Evolutionary conservation across 1,284 basidiomycete genomes (phyloP).

Genomic region (Athelia psychrophila): DNA sequence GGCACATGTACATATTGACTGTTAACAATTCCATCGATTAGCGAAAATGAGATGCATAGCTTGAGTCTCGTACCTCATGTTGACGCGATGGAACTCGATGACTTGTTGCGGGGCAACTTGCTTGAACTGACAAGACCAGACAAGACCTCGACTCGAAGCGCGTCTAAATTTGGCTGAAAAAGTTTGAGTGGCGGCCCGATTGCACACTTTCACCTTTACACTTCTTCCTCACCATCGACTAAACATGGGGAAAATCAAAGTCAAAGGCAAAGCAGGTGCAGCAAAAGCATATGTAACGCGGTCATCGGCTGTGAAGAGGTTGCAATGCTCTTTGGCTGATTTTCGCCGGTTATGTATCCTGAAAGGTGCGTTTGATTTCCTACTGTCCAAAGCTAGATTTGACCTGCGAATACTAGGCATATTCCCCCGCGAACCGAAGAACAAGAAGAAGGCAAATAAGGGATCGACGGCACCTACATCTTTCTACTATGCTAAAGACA

Average conservation of each 20-base stretch:
- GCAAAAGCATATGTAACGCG: conserved; percentile 96
- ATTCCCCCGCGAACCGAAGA: conserved; percentile 94
- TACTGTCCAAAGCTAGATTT: conserved; percentile 5
- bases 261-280: conserved; percentile 89
- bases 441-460: conserved; percentile 95
- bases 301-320: conserved; percentile 86
- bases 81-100: conserved; percentile 7
- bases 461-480: conserved; percentile 96
- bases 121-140: neutral
- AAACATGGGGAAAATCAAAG: conserved; percentile 84
- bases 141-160: neutral
- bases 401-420: conserved; percentile 66
- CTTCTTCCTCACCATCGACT: conserved; percentile 10
- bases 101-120: neutral
- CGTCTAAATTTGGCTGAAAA: neutral
- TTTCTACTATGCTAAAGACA: conserved; percentile 99
- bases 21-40: conserved; percentile 5
- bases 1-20: conserved; percentile 97
- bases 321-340: conserved; percentile 96
- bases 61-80: conserved; percentile 28
- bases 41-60: neutral
- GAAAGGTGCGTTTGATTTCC: conserved; percentile 73
- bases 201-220: conserved; percentile 6
- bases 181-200: neutral
- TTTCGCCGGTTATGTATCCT: conserved; percentile 97